These are phyloP conservation scores for Pyrenula aspistea DNA, from an alignment of 495 filamentous ascomycete genomes.

Conservation along the genomic window DNA sequence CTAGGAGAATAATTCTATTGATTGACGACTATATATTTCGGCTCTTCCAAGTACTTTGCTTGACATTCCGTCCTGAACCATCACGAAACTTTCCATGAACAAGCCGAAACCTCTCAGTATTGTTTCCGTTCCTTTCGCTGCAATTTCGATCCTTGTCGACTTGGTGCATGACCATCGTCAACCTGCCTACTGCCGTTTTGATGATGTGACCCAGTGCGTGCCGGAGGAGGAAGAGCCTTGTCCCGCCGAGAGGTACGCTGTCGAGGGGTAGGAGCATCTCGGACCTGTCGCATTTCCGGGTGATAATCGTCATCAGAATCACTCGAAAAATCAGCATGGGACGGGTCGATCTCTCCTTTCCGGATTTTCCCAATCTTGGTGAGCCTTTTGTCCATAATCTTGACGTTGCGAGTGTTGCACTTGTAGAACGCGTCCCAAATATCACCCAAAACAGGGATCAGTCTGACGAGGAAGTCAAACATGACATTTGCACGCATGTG, in stretches of 20 bases:
- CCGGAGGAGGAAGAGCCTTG: not conserved
- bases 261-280: not conserved
- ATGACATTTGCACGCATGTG: constrained; percentile 56
- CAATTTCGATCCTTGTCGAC: not conserved
- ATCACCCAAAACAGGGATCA: constrained; percentile 80
- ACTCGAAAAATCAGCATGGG: not conserved
- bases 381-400: constrained; percentile 60
- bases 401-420: constrained; percentile 67
- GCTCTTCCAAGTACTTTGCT: too few species aligned
- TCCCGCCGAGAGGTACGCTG: not conserved
- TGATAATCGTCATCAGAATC: not conserved
- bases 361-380: constrained; percentile 30
- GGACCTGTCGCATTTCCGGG: not conserved
- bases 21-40: too few species aligned
- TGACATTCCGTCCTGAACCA: too few species aligned
- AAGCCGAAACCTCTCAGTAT: not conserved
- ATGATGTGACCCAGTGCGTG: not conserved
- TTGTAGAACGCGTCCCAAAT: constrained; percentile 57
- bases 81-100: too few species aligned
- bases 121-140: not conserved
- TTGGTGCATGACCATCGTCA: not conserved
- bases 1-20: too few species aligned
- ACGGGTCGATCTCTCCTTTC: constrained; percentile 6
- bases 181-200: not conserved
- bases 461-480: constrained; percentile 67